These are phyloP conservation scores for Kazachstania psychrophila DNA, from an alignment of 805 yeast genomes.

Conservation along the genomic window DNA sequence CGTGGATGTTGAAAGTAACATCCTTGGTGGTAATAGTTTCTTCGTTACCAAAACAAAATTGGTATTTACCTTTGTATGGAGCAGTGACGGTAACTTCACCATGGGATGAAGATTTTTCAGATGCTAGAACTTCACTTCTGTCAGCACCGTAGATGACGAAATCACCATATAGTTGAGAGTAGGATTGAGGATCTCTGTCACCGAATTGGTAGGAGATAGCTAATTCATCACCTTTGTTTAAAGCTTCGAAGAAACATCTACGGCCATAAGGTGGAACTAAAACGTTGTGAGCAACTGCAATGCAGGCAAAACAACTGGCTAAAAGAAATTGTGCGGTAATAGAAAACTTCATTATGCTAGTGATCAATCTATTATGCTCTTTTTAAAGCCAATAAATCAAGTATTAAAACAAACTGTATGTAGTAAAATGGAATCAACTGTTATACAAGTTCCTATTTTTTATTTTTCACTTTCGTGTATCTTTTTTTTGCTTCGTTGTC, in stretches of 20 bases:
- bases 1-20: constrained; percentile 91
- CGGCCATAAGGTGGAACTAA: constrained; percentile 74
- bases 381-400: background rate
- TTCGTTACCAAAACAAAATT: constrained; percentile 89
- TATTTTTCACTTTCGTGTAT: background rate
- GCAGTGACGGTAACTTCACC: constrained; percentile 72
- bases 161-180: constrained; percentile 58
- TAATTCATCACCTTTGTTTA: constrained; percentile 76
- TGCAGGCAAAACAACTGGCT: constrained; percentile 5
- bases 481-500: constrained; percentile 1
- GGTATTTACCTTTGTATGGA: constrained; percentile 58
- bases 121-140: constrained; percentile 37
- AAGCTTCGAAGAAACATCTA: constrained; percentile 78
- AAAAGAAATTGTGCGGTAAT: constrained; percentile 4
- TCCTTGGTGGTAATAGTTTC: constrained; percentile 68
- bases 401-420: background rate
- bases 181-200: constrained; percentile 66
- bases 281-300: constrained; percentile 60
- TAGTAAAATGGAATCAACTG: too few species aligned
- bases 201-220: constrained; percentile 91
- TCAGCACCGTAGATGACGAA: constrained; percentile 48
- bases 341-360: constrained; percentile 5
- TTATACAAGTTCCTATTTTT: too few species aligned
- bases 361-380: too few species aligned
- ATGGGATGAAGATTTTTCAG: constrained; percentile 54